Evolutionary conservation across 2,329 filamentous ascomycete species (phyloP), one percentile per base, ranked within the genome.

Genomic region (Aspergillus spinulosporus): DNA sequence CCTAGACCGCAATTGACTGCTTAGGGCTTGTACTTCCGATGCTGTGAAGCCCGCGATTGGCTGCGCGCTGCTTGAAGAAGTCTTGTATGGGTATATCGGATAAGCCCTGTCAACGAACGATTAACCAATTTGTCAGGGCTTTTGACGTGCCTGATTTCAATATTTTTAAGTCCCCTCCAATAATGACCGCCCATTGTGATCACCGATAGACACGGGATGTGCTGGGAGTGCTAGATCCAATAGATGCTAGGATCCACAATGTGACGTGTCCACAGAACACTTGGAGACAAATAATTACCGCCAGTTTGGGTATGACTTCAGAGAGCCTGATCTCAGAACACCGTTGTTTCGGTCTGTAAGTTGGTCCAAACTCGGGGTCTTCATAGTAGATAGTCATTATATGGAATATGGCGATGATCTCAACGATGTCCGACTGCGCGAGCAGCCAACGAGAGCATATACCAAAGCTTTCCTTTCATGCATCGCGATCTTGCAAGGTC

Each of bases 101-200:
- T 57, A 60, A 47, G 51, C 62, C 62, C 52, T 59, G 57, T 54
- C 59, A 55, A 40, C 50, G 45, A 53, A 53, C 34, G n/a, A 37
- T 37, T 37, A 4, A 37, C 11, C 40, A 55, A 62, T 62, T 64
- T 63, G 62, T 64, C 62, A 59, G 49, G 40, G 29, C 46, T 53
- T 46, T 36, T 46, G 47, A 44, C 56, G 56, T 48, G 62, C 57
- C 47, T 59, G n/a, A 60, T 63, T 58, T 56, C 62, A 59, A 60
- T 58, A n/a, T 12, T 47, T 39, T 57, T 52, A 59, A 49, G 55
- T 51, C 45, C 21, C 21, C 21, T 53, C 58, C 57, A 59, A 57
- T 57, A 52, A 46, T 42, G 14, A 61, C 58, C 49, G 44, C 48
- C 60, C 37, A 43, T 49, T 47, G 14, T 36, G 47, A 57, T 49